Conservation (phyloP, 75 land plant genomes). For the Picea sitchensis region DNA sequence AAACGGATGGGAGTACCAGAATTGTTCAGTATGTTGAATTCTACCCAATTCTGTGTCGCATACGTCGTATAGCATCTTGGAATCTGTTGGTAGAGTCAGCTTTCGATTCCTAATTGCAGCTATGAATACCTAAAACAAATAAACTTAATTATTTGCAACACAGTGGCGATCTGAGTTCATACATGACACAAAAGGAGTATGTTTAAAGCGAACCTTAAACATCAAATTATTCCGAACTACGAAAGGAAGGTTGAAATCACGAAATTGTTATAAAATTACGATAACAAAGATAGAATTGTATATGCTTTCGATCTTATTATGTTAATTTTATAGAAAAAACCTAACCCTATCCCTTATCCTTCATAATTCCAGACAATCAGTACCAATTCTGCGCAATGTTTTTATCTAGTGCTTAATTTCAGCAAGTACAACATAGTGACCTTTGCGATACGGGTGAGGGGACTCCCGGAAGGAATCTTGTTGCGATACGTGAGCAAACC, state of each 20-base stretch:
- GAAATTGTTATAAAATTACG: too few species aligned
- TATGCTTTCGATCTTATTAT: too few species aligned
- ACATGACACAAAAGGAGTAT: background rate
- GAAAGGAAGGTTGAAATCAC: too few species aligned
- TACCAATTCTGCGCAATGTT: too few species aligned
- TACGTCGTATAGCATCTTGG: background rate
- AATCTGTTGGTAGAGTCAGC: background rate
- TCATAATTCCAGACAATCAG: too few species aligned
- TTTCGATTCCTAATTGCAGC: background rate
- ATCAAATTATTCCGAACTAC: background rate
- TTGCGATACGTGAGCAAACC: constrained; percentile 61
- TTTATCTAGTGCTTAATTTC: too few species aligned
- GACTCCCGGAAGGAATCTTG: constrained; percentile 82
- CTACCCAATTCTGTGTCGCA: background rate
- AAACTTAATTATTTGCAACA: background rate
- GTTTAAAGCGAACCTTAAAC: too few species aligned
- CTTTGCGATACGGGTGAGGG: constrained; percentile 77
- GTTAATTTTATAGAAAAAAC: too few species aligned
- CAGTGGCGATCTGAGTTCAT: background rate
- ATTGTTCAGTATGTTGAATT: background rate
- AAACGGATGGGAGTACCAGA: background rate
- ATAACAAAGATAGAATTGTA: too few species aligned
- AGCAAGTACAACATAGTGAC: constrained; percentile 14
- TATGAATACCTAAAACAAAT: background rate
- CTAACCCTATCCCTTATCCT: too few species aligned